These are phyloP conservation scores for Zelonia costaricensis DNA, from an alignment of 208 protist species.

Conservation along the genomic window DNA sequence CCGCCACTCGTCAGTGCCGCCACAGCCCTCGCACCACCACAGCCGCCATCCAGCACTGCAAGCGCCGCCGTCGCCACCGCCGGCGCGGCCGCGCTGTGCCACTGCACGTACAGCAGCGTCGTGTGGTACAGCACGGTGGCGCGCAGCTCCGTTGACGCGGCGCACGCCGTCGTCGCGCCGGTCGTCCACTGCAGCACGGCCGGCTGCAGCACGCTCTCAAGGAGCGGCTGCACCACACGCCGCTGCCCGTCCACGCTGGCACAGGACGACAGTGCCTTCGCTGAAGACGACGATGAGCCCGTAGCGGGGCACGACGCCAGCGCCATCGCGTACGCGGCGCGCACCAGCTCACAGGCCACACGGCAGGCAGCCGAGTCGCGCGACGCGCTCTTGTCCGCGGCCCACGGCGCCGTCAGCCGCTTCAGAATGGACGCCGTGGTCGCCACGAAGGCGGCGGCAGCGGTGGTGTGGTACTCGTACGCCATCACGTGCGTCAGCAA, in stretches of 20 bases:
- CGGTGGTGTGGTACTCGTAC: constrained; percentile 32
- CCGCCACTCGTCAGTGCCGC: not conserved
- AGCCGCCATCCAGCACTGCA: constrained; percentile 8
- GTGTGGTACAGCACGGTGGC: constrained; percentile 38
- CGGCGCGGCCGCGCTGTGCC: not conserved
- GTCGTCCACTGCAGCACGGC: constrained; percentile 12
- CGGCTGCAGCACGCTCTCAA: constrained; percentile 13
- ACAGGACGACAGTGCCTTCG: not conserved
- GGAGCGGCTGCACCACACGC: constrained; percentile 29
- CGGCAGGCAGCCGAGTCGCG: constrained; percentile 1
- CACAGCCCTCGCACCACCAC: not conserved
- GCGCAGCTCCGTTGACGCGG: constrained; percentile 10
- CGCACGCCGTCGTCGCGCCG: not conserved
- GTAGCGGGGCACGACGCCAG: constrained; percentile 17
- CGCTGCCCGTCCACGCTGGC: constrained; percentile 6
- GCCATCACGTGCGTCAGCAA: constrained; percentile 46
- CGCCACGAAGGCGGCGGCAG: constrained; percentile 28
- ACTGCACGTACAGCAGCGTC: constrained; percentile 39
- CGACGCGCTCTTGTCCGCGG: not conserved
- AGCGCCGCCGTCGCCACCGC: constrained; percentile 6
- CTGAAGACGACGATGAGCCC: constrained; percentile 7
- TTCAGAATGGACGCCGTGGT: constrained; percentile 22
- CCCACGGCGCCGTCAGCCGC: constrained; percentile 13
- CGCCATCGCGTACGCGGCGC: constrained; percentile 25
- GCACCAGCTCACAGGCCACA: constrained; percentile 21